phyloP scores from a whole-genome alignment of 345 rosid genomes.

The Arabis hirsuta region DNA sequence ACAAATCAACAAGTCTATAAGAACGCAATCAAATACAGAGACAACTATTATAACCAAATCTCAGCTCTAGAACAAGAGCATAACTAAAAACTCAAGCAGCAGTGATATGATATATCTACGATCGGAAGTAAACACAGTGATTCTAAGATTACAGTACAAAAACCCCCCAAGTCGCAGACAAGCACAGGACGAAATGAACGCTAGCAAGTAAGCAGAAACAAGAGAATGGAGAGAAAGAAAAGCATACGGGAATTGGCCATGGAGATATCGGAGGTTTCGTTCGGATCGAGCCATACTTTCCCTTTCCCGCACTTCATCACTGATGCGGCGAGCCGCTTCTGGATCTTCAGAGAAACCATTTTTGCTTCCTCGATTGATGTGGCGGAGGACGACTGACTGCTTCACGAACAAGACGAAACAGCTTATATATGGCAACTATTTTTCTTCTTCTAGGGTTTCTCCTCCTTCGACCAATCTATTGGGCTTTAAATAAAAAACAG shows the following conservation, averaged over 20 bases:
- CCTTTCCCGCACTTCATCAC: constrained; percentile 49
- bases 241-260: constrained; percentile 47
- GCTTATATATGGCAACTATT: neutral
- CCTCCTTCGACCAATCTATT: neutral
- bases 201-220: neutral
- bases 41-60: neutral
- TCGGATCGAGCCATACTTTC: constrained; percentile 49
- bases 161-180: neutral
- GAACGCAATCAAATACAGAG: neutral
- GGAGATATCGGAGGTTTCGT: constrained; percentile 45
- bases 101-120: neutral
- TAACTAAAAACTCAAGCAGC: neutral
- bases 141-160: neutral
- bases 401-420: neutral
- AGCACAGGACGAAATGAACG: neutral
- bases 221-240: neutral
- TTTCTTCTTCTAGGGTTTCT: constrained; percentile 37
- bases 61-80: neutral
- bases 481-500: constrained; percentile 6
- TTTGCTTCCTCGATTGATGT: constrained; percentile 28
- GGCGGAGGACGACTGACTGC: constrained; percentile 30
- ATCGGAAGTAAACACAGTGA: constrained; percentile 10
- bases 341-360: constrained; percentile 46
- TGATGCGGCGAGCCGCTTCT: constrained; percentile 48
- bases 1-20: neutral